These are phyloP conservation scores for Bipolaris bicolor DNA, from an alignment of 2,329 filamentous ascomycete genomes.

Conservation along the genomic window DNA sequence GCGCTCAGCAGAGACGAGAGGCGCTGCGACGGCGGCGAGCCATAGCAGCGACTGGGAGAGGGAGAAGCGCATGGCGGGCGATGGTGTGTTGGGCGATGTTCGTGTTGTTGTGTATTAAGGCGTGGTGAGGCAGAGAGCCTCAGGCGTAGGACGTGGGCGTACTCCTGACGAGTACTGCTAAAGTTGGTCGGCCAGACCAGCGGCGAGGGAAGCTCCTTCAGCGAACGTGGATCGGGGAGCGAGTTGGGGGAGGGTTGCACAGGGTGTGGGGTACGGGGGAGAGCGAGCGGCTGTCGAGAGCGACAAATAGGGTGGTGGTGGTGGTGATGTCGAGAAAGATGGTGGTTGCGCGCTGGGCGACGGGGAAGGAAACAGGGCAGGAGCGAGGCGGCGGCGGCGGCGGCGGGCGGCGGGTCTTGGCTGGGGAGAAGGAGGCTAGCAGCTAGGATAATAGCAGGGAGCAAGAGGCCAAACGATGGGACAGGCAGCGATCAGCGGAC, in stretches of 20 bases:
- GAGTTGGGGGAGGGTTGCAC: constrained; percentile 2
- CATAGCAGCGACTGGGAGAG: constrained; percentile 41
- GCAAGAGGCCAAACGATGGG: not conserved
- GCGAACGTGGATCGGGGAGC: constrained; percentile 16
- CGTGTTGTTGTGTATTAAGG: constrained; percentile 18
- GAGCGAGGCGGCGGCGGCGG: constrained; percentile 39
- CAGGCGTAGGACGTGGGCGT: constrained; percentile 29
- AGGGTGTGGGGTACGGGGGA: constrained; percentile 13
- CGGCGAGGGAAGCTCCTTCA: constrained; percentile 29
- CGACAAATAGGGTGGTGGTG: constrained; percentile 25
- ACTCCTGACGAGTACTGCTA: constrained; percentile 40
- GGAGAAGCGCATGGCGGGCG: constrained; percentile 44
- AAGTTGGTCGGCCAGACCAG: constrained; percentile 43
- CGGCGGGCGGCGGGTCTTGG: constrained; percentile 32
- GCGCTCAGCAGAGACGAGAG: constrained; percentile 62
- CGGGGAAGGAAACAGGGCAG: constrained; percentile 44
- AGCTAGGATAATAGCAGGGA: constrained; percentile 5
- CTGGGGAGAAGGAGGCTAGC: constrained; percentile 17
- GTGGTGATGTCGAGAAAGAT: constrained; percentile 27
- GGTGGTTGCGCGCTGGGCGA: constrained; percentile 27
- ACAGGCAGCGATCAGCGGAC: constrained; percentile 26
- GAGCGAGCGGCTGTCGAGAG: constrained; percentile 36
- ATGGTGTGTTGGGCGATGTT: constrained; percentile 6
- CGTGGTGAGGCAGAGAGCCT: constrained; percentile 16
- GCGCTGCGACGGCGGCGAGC: constrained; percentile 46